Evolutionary conservation across 2,329 filamentous ascomycete species (phyloP).

Genomic region (Cryphonectria parasitica): DNA sequence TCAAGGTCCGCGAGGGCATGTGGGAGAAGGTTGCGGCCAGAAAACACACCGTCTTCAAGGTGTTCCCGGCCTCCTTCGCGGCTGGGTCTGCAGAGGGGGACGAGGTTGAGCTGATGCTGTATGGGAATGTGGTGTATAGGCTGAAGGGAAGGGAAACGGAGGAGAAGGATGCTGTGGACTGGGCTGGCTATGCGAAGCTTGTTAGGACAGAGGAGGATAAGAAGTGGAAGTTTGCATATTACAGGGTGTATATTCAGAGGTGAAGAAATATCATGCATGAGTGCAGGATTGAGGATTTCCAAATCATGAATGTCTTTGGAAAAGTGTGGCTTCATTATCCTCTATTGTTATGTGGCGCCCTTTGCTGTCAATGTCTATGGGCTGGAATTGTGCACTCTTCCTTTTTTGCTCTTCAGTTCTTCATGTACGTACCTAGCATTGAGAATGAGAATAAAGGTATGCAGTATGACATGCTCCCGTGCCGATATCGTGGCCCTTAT

Average conservation of each 20-base stretch:
- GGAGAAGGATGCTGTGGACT: constrained; percentile 32
- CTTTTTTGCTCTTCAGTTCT: too few relatives aligned
- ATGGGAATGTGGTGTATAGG: constrained; percentile 35
- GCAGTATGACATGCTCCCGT: constrained; percentile 14
- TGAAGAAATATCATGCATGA: constrained; percentile 18
- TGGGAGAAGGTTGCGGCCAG: constrained; percentile 46
- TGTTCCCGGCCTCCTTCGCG: constrained; percentile 46
- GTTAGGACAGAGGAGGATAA: constrained; percentile 27
- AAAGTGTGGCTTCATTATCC: background rate
- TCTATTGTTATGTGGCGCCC: background rate
- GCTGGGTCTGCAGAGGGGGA: constrained; percentile 16
- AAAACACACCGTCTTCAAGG: constrained; percentile 46
- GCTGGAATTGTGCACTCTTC: too few relatives aligned
- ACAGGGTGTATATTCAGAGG: constrained; percentile 40
- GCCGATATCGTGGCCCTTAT: constrained; percentile 17
- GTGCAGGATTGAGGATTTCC: background rate
- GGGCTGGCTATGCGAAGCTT: constrained; percentile 39
- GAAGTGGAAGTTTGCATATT: constrained; percentile 37
- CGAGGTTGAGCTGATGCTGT: constrained; percentile 42
- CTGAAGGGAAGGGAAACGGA: constrained; percentile 33
- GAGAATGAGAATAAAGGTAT: background rate
- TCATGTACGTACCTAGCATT: too few relatives aligned
- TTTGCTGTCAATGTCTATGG: background rate
- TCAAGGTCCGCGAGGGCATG: constrained; percentile 46
- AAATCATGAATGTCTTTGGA: background rate